Percentiles rank a stretch among this genome's conserved stretches.
Evolutionary conservation across 257 asterid species (phyloP).

Genomic region (Salvia splendens): DNA sequence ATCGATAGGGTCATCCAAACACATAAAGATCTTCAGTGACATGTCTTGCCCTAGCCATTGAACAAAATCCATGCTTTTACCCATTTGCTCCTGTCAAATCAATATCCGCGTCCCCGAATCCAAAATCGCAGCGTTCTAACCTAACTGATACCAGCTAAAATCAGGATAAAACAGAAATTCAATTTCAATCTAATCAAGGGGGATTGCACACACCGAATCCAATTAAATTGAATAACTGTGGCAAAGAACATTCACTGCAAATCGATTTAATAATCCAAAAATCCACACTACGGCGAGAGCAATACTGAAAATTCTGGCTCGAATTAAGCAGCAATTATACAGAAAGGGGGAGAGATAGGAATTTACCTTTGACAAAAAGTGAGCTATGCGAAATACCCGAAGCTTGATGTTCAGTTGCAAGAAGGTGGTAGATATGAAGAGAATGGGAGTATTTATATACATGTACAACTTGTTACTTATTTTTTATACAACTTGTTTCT

Average conservation of each 20-base stretch:
- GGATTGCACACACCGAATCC: background rate
- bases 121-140: constrained; percentile 20
- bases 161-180: background rate
- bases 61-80: constrained; percentile 49
- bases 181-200: constrained; percentile 9
- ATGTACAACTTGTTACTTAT: no score
- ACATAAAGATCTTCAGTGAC: constrained; percentile 52
- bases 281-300: background rate
- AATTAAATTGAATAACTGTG: background rate
- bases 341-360: background rate
- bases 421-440: background rate
- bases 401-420: background rate
- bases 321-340: constrained; percentile 8
- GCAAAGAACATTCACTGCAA: background rate
- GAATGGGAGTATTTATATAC: no score
- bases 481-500: no score
- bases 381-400: background rate
- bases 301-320: background rate
- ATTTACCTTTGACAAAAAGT: constrained; percentile 1
- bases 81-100: constrained; percentile 35
- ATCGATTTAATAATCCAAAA: background rate
- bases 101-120: constrained; percentile 1
- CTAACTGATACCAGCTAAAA: constrained; percentile 22
- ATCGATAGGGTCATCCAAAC: constrained; percentile 71
- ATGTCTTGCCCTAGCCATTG: constrained; percentile 63